Percentiles rank a stretch among this genome's conserved stretches.
Conservation (phyloP, 2,329 filamentous ascomycete genomes). For the Fusarium compactum region DNA sequence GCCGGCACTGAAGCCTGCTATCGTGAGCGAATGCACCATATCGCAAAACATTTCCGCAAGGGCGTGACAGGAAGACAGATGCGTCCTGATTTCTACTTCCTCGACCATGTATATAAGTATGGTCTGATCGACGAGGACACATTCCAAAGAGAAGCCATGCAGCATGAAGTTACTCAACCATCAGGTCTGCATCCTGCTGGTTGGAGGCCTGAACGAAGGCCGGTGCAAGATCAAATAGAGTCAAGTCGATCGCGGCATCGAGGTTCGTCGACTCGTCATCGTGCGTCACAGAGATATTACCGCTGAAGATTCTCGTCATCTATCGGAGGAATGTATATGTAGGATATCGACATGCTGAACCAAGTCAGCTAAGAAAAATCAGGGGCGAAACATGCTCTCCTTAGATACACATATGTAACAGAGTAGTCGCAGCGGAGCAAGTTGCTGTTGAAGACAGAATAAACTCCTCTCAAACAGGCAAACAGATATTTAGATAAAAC, state of each 20-base stretch:
- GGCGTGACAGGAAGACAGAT: slow-evolving; percentile 42
- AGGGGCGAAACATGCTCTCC: neutral
- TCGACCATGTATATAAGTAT: slow-evolving; percentile 53
- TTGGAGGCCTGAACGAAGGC: slow-evolving; percentile 16
- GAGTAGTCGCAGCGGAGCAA: neutral
- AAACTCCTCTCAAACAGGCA: neutral
- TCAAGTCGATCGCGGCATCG: slow-evolving; percentile 8
- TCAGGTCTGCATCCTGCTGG: slow-evolving; percentile 28
- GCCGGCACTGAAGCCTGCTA: slow-evolving; percentile 48
- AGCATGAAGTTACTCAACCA: slow-evolving; percentile 40
- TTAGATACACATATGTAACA: neutral
- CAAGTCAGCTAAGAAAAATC: neutral
- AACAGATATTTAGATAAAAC: neutral
- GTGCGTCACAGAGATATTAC: slow-evolving; percentile 12
- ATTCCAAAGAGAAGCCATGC: slow-evolving; percentile 39
- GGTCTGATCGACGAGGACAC: slow-evolving; percentile 46
- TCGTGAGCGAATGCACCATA: slow-evolving; percentile 61
- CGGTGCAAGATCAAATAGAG: slow-evolving; percentile 12
- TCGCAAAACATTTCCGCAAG: slow-evolving; percentile 58
- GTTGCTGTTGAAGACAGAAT: neutral
- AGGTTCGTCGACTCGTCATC: slow-evolving; percentile 4
- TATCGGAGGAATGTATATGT: neutral
- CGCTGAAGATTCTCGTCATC: neutral
- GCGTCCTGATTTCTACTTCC: slow-evolving; percentile 57
- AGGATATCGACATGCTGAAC: neutral